Evolutionary conservation across 176 grass and related monocot genomes (phyloP).

Genomic region (Juncus inflexus): DNA sequence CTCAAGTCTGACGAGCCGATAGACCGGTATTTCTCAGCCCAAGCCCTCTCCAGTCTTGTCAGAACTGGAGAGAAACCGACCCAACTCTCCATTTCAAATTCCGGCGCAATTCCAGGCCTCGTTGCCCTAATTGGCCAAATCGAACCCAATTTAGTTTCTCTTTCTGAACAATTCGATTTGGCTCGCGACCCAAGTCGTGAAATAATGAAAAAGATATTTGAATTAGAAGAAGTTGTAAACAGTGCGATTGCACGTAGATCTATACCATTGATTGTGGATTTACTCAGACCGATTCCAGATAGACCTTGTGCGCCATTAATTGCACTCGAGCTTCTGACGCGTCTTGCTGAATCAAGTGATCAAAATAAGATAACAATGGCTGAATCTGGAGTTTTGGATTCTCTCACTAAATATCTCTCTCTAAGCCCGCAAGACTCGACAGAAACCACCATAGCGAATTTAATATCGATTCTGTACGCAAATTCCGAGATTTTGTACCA

Average conservation of each 20-base stretch:
- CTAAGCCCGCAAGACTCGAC: conserved; percentile 91
- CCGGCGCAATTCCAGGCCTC: conserved; percentile 68
- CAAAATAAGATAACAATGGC: conserved; percentile 82
- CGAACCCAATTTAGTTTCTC: conserved; percentile 58
- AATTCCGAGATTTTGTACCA: conserved; percentile 78
- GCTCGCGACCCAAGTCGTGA: conserved; percentile 64
- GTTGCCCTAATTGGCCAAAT: conserved; percentile 74
- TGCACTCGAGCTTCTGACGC: conserved; percentile 76
- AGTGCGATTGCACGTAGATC: conserved; percentile 70
- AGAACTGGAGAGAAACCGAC: conserved; percentile 62
- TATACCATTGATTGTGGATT: conserved; percentile 87
- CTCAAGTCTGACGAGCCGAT: conserved; percentile 69
- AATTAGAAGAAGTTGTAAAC: conserved; percentile 71
- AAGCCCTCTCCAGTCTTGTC: conserved; percentile 84
- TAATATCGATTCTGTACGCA: conserved; percentile 72
- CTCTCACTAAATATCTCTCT: conserved; percentile 94
- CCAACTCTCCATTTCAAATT: conserved; percentile 82
- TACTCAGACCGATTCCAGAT: conserved; percentile 91
- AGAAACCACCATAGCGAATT: conserved; percentile 81
- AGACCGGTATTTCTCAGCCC: conserved; percentile 84
- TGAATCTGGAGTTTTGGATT: conserved; percentile 77
- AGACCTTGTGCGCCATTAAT: conserved; percentile 89
- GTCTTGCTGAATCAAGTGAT: conserved; percentile 64
- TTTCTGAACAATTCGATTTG: conserved; percentile 70
- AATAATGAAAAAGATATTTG: conserved; percentile 67